Evolutionary conservation across 164 flowering plant genomes (phyloP).

Genomic region (Hamamelis virginiana): DNA sequence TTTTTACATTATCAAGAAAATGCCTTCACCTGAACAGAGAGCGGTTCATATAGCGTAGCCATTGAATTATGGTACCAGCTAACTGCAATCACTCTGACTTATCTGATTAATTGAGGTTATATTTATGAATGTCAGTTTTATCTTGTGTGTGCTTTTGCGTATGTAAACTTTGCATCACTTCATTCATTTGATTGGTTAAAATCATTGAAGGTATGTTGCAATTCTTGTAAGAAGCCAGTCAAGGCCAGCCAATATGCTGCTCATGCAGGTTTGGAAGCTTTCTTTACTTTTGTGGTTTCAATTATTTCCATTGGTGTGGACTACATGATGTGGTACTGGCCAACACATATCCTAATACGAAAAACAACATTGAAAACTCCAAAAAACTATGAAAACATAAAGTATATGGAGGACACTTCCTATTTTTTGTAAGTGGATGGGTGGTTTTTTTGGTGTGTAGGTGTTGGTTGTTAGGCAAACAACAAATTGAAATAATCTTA

Average conservation of each 20-base stretch:
- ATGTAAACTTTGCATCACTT: not conserved
- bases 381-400: too few species aligned
- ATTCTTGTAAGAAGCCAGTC: conserved; percentile 79
- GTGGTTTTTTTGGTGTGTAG: too few species aligned
- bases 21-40: not conserved
- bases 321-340: not conserved
- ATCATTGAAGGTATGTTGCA: conserved; percentile 69
- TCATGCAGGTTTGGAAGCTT: conserved; percentile 73
- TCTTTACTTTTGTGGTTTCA: not conserved
- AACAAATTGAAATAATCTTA: too few species aligned
- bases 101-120: not conserved
- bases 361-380: not conserved
- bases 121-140: not conserved
- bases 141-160: not conserved
- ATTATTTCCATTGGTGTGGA: not conserved
- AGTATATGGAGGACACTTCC: too few species aligned
- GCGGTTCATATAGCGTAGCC: not conserved
- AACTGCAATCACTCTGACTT: not conserved
- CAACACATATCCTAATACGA: not conserved
- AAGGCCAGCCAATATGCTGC: conserved; percentile 76
- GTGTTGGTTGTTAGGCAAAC: too few species aligned
- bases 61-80: not conserved
- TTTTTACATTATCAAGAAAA: not conserved
- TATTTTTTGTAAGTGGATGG: too few species aligned
- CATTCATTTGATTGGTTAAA: conserved; percentile 10